Percentiles rank a stretch among this genome's conserved stretches.
phyloP scores from a whole-genome alignment of 2,329 filamentous ascomycete species.

The Colletotrichum liriopes region DNA sequence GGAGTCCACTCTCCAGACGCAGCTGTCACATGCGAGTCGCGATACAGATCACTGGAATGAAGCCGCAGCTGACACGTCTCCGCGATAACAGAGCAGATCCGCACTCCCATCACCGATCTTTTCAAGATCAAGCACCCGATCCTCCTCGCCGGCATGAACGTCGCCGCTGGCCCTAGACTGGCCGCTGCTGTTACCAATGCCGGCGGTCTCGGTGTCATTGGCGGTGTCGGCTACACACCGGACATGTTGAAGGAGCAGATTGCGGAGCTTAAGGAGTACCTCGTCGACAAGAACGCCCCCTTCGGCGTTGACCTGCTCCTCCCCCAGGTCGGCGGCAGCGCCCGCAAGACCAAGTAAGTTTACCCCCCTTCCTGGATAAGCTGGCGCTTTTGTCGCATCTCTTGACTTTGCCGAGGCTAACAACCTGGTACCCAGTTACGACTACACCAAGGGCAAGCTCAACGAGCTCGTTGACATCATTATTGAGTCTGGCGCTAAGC shows the following conservation, averaged over 20 bases:
- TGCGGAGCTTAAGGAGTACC: slow-evolving; percentile 89
- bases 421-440: slow-evolving; percentile 79
- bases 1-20: slow-evolving; percentile 9
- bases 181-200: slow-evolving; percentile 98
- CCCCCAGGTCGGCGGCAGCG: slow-evolving; percentile 93
- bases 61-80: slow-evolving; percentile 44
- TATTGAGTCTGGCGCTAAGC: slow-evolving; percentile 90
- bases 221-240: slow-evolving; percentile 95
- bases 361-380: too few species aligned
- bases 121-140: slow-evolving; percentile 98
- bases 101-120: slow-evolving; percentile 93
- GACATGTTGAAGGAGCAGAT: slow-evolving; percentile 98
- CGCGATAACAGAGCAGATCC: slow-evolving; percentile 80
- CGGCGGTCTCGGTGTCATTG: slow-evolving; percentile 95
- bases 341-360: slow-evolving; percentile 89
- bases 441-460: slow-evolving; percentile 99
- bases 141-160: slow-evolving; percentile 98
- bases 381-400: not conserved
- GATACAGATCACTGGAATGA: not conserved
- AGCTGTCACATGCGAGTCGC: slow-evolving; percentile 38
- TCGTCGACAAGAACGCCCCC: slow-evolving; percentile 92
- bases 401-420: not conserved
- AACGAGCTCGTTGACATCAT: slow-evolving; percentile 91
- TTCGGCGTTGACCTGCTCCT: slow-evolving; percentile 96
- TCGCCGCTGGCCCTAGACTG: slow-evolving; percentile 95